Evolutionary conservation across 148 eudicot genomes (phyloP).

Genomic region (Vaccinium vitisidaea): DNA sequence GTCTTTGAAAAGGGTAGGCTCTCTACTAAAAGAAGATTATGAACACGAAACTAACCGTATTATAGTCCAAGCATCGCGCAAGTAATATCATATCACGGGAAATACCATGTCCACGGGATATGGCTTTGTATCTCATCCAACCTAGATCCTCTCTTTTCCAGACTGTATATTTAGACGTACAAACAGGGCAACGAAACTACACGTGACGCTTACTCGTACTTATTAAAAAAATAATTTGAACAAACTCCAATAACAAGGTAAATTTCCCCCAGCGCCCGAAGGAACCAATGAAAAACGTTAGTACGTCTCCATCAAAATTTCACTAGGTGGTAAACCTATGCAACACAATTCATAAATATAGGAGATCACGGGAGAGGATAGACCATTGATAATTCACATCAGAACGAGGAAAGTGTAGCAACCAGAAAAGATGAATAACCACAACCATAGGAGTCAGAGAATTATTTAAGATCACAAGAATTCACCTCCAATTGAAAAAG

Average conservation of each 20-base stretch:
- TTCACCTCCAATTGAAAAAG: conserved; percentile 94
- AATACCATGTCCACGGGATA: neutral
- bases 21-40: neutral
- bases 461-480: neutral
- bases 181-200: neutral
- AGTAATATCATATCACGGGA: neutral
- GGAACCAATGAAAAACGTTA: no score
- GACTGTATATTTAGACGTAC: neutral
- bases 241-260: neutral
- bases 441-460: neutral
- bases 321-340: neutral
- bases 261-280: neutral
- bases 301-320: neutral
- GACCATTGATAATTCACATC: neutral
- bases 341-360: neutral
- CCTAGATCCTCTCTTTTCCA: neutral
- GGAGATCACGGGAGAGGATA: neutral
- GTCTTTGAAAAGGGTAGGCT: neutral
- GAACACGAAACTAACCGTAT: neutral
- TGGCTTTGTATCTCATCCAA: neutral
- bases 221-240: neutral
- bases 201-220: neutral
- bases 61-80: neutral
- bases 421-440: conserved; percentile 14
- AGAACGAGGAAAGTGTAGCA: neutral